phyloP scores from a whole-genome alignment of 352 stramenopile genomes.

The Phytophthora fragariaefolia region DNA sequence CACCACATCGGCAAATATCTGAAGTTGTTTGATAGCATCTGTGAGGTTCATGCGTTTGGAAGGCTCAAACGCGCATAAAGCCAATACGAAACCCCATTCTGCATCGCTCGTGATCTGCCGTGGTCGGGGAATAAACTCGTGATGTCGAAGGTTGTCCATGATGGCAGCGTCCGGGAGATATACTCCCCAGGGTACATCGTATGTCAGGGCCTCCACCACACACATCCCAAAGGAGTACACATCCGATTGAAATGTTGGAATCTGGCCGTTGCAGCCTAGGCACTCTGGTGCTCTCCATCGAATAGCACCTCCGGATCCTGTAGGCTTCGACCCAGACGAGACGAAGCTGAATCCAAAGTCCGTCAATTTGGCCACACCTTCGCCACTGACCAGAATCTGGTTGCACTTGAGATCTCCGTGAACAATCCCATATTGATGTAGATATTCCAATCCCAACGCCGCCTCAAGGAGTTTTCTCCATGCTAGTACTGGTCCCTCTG shows the following conservation, averaged over 20 bases:
- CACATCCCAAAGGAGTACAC: slow-evolving; percentile 64
- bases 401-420: slow-evolving; percentile 76
- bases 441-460: slow-evolving; percentile 41
- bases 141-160: slow-evolving; percentile 16
- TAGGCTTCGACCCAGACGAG: slow-evolving; percentile 2
- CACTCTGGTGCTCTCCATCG: slow-evolving; percentile 42
- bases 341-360: slow-evolving; percentile 38
- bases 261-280: slow-evolving; percentile 4
- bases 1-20: slow-evolving; percentile 3
- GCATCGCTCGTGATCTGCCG: slow-evolving; percentile 5
- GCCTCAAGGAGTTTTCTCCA: slow-evolving; percentile 46
- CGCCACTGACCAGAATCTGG: slow-evolving; percentile 41
- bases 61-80: slow-evolving; percentile 22
- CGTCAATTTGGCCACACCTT: slow-evolving; percentile 35
- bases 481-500: background rate
- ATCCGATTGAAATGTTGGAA: slow-evolving; percentile 38
- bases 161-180: slow-evolving; percentile 14
- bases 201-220: slow-evolving; percentile 44
- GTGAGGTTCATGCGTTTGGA: slow-evolving; percentile 8
- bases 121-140: slow-evolving; percentile 10
- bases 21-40: slow-evolving; percentile 8
- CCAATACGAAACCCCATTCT: slow-evolving; percentile 24
- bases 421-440: slow-evolving; percentile 44
- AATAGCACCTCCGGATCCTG: slow-evolving; percentile 2
- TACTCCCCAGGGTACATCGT: slow-evolving; percentile 4